phyloP scores from a whole-genome alignment of 805 yeast species.

The Kregervanrija delftensis region DNA sequence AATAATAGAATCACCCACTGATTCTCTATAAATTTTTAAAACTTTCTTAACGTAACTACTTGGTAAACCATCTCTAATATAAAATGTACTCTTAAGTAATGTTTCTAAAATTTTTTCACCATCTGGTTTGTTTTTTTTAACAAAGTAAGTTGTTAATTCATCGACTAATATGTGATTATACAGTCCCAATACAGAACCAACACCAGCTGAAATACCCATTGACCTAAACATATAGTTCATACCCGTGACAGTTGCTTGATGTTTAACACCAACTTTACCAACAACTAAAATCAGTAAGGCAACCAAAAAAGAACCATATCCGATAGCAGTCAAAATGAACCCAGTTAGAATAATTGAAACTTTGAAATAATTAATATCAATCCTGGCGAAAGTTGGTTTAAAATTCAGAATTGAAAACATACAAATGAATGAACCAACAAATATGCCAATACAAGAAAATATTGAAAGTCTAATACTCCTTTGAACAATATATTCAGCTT shows the following conservation, averaged over 20 bases:
- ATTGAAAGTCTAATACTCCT: slow-evolving; percentile 20
- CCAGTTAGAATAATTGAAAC: slow-evolving; percentile 23
- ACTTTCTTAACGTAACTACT: slow-evolving; percentile 19
- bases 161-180: slow-evolving; percentile 28
- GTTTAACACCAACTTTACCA: slow-evolving; percentile 35
- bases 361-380: slow-evolving; percentile 12
- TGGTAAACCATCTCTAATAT: slow-evolving; percentile 26
- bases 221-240: slow-evolving; percentile 44
- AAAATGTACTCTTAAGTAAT: slow-evolving; percentile 20
- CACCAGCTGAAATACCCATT: slow-evolving; percentile 40
- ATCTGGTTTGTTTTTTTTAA: slow-evolving; percentile 17
- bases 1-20: slow-evolving; percentile 21
- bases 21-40: slow-evolving; percentile 23
- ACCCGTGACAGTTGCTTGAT: slow-evolving; percentile 44
- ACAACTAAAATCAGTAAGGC: slow-evolving; percentile 35
- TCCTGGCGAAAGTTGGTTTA: slow-evolving; percentile 17
- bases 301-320: slow-evolving; percentile 36
- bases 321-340: slow-evolving; percentile 28
- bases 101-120: slow-evolving; percentile 18
- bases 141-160: slow-evolving; percentile 27
- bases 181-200: slow-evolving; percentile 33
- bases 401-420: slow-evolving; percentile 13
- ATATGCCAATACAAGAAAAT: slow-evolving; percentile 15
- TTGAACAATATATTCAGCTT: slow-evolving; percentile 12
- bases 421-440: slow-evolving; percentile 16